A percentile compares a stretch with the other conserved stretches of the same genome.
Conservation (phyloP, 192 early-diverging fungal species). For the Mortierella alpina region DNA sequence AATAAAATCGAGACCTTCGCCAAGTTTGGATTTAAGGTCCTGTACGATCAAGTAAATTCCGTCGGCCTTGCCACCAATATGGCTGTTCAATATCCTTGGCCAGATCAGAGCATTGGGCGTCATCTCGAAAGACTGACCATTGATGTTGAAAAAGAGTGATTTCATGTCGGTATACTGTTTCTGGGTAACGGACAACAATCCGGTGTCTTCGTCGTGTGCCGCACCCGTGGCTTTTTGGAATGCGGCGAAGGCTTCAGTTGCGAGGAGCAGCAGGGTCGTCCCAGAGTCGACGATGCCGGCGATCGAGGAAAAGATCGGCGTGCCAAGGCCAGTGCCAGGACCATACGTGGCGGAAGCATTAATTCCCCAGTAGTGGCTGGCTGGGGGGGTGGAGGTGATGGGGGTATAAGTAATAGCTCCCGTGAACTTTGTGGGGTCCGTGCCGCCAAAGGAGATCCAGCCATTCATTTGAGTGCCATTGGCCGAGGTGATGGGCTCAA, state of each 20-base stretch:
- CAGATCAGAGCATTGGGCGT: background rate
- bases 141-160: too few species aligned
- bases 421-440: conserved; percentile 14
- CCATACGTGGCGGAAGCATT: conserved; percentile 14
- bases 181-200: too few species aligned
- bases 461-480: conserved; percentile 12
- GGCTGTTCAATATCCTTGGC: conserved; percentile 11
- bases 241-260: background rate
- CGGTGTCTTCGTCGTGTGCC: too few species aligned
- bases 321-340: background rate
- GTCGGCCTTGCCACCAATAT: background rate
- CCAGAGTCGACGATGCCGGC: conserved; percentile 23
- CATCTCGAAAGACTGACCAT: too few species aligned
- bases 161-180: too few species aligned
- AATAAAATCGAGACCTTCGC: conserved; percentile 15
- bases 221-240: too few species aligned
- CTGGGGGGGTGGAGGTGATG: background rate
- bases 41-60: background rate
- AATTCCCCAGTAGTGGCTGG: conserved; percentile 41
- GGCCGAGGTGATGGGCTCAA: conserved; percentile 20
- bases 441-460: conserved; percentile 38
- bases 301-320: background rate
- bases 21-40: conserved; percentile 1
- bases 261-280: conserved; percentile 17
- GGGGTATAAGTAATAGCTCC: conserved; percentile 30